Percentiles rank a stretch among this genome's conserved stretches.
These are phyloP conservation scores for Immersiporthe knoxdaviesiana DNA, from an alignment of 2,329 filamentous ascomycete species.

Conservation along the genomic window DNA sequence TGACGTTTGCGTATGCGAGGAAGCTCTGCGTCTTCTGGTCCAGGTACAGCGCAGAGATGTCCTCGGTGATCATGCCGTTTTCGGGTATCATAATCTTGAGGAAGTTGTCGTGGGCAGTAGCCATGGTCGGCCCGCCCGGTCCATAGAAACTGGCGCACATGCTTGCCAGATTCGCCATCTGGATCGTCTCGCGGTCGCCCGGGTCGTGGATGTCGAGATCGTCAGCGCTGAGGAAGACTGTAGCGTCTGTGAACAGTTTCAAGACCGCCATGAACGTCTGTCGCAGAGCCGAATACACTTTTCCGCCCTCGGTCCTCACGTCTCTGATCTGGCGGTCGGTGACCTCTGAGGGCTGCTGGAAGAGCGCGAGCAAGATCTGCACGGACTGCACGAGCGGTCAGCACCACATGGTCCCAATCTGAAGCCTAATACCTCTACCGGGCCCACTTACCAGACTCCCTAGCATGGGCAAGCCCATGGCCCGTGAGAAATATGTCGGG, in stretches of 20 bases:
- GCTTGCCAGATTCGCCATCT: constrained; percentile 54
- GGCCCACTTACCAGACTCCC: constrained; percentile 37
- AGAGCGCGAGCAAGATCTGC: constrained; percentile 43
- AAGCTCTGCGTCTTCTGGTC: constrained; percentile 54
- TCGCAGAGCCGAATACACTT: constrained; percentile 40
- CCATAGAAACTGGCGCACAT: constrained; percentile 36
- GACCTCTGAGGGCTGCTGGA: constrained; percentile 39
- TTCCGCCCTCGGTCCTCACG: constrained; percentile 39
- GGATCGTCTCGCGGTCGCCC: constrained; percentile 45
- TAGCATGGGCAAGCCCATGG: constrained; percentile 42
- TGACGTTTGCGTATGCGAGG: constrained; percentile 56
- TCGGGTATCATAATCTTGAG: constrained; percentile 48
- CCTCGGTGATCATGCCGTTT: constrained; percentile 44
- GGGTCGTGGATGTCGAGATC: constrained; percentile 45
- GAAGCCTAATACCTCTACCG: neutral
- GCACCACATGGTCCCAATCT: neutral
- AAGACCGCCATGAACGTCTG: constrained; percentile 40
- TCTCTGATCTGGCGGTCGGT: constrained; percentile 38
- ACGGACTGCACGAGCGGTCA: constrained; percentile 36
- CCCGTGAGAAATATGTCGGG: constrained; percentile 40
- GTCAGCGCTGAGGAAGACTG: constrained; percentile 40
- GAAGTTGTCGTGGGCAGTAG: constrained; percentile 50
- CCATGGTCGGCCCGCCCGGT: constrained; percentile 42
- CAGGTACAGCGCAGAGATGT: constrained; percentile 49
- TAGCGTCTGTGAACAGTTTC: constrained; percentile 40